Base-by-base conservation (phyloP, 768 basidiomycete species). In the Crassisporium funariophilum region DNA sequence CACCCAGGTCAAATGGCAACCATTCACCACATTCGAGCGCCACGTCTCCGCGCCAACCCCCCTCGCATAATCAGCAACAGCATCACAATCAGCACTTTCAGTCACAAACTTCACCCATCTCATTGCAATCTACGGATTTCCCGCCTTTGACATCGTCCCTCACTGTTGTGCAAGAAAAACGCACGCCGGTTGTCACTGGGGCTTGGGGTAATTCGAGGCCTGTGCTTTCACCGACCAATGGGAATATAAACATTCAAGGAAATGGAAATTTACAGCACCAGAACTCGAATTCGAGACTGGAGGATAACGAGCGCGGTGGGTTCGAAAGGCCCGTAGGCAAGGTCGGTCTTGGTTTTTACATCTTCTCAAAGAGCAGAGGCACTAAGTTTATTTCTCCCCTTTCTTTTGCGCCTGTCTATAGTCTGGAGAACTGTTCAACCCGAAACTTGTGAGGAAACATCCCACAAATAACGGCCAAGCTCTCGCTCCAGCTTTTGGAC, bases 201-300 rank as follows among this genome's bases (percentile, higher is more conserved):
- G 88, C 84, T 17, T 91, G 89, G 89, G 81, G 77, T 16, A 84
- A 83, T 52, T 63, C 78, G 20, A 69, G 79, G 19, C 70, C 83
- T 16, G 72, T 81, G 48, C 73, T 87, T 34, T 65, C 72, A 49
- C 69, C 70, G 37, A 63, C 54, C 19, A 61, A 61, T 44, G 35
- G 34, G 66, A 50, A 23, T 35, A 40, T n/a, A 24, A 48, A 38
- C 24, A 15, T 24, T 41, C 51, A 53, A 47, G 54, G 44, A 12
- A 55, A 46, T 44, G 37, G 22, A 3, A 19, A 38, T 42, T 45
- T 34, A 22, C 25, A 19, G n/a, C 51, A 53, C 31, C 42, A 49
- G 12, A 54, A 44, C 25, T 51, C 46, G 19, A 44, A 50, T 17
- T 46, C 37, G 12, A 58, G 41, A 48, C 54, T 54, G 38, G 55